These are phyloP conservation scores for Orychophragmus violaceus DNA, from an alignment of 345 rosid species.

Conservation along the genomic window DNA sequence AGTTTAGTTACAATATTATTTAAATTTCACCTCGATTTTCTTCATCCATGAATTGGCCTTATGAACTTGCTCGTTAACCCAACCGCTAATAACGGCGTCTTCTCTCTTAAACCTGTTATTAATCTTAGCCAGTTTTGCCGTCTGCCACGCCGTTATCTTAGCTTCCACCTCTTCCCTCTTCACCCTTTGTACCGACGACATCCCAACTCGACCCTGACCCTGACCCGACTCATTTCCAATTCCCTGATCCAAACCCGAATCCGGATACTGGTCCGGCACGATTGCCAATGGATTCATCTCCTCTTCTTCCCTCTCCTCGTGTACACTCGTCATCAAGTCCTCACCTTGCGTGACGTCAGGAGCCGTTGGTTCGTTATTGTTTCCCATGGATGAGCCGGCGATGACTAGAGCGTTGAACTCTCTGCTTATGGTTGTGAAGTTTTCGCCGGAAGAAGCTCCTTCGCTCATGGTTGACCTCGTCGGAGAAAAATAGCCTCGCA, in stretches of 20 bases:
- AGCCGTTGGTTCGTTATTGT: conserved; percentile 8
- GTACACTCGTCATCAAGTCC: conserved; percentile 16
- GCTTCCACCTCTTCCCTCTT: conserved; percentile 86
- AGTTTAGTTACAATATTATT: background rate
- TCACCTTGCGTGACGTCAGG: conserved; percentile 7
- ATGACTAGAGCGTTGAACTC: conserved; percentile 95
- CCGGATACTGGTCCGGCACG: conserved; percentile 43
- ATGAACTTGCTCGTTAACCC: conserved; percentile 75
- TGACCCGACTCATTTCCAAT: conserved; percentile 15
- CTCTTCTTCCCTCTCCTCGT: conserved; percentile 32
- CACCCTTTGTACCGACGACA: conserved; percentile 58
- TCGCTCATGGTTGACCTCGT: conserved; percentile 41
- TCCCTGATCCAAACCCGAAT: conserved; percentile 17
- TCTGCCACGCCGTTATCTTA: conserved; percentile 88
- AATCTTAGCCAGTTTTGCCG: conserved; percentile 69
- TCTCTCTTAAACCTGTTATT: conserved; percentile 87
- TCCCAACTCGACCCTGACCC: conserved; percentile 8
- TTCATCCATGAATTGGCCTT: conserved; percentile 78
- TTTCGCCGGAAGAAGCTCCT: conserved; percentile 45
- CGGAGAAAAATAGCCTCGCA: conserved; percentile 41
- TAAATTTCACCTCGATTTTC: conserved; percentile 71
- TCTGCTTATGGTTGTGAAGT: conserved; percentile 84
- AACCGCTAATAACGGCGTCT: conserved; percentile 73
- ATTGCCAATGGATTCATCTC: conserved; percentile 83
- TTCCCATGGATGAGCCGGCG: conserved; percentile 59